These are phyloP conservation scores for Diaporthe vexans DNA, from an alignment of 2,329 filamentous ascomycete species.

Conservation along the genomic window DNA sequence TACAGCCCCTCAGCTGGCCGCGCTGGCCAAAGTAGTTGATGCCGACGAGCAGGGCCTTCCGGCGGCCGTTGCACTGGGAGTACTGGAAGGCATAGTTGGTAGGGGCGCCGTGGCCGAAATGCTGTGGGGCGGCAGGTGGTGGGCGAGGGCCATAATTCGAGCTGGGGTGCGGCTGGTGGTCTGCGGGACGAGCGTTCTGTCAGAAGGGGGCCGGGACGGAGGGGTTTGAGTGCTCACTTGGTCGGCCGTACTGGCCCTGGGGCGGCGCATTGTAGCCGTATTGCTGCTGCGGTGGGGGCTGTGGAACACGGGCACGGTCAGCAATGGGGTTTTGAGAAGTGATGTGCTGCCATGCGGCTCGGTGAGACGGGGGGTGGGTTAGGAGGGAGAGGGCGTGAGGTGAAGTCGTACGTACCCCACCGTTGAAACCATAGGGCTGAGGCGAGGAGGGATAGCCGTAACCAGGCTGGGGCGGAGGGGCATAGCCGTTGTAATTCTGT, in stretches of 20 bases:
- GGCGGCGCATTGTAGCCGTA: slow-evolving; percentile 59
- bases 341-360: not conserved
- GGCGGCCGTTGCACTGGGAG: slow-evolving; percentile 87
- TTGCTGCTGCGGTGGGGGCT: slow-evolving; percentile 57
- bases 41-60: slow-evolving; percentile 92
- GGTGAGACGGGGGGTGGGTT: slow-evolving; percentile 32
- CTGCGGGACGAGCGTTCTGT: slow-evolving; percentile 24
- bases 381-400: not conserved
- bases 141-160: slow-evolving; percentile 73
- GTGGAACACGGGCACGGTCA: slow-evolving; percentile 36
- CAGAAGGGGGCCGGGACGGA: slow-evolving; percentile 17
- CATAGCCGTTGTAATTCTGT: slow-evolving; percentile 64
- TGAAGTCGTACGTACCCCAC: slow-evolving; percentile 32
- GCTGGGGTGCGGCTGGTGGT: slow-evolving; percentile 46
- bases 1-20: slow-evolving; percentile 91
- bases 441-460: slow-evolving; percentile 64
- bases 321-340: slow-evolving; percentile 2
- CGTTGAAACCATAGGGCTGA: slow-evolving; percentile 55
- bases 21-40: slow-evolving; percentile 98
- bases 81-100: slow-evolving; percentile 88
- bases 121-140: slow-evolving; percentile 76
- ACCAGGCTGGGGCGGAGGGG: slow-evolving; percentile 54
- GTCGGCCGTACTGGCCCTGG: slow-evolving; percentile 62
- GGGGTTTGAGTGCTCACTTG: slow-evolving; percentile 55
- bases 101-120: slow-evolving; percentile 85